A percentile compares a stretch with the other conserved stretches of the same genome.
Evolutionary conservation across 2,329 filamentous ascomycete species (phyloP).

Genomic region (Leptographium lundbergii): DNA sequence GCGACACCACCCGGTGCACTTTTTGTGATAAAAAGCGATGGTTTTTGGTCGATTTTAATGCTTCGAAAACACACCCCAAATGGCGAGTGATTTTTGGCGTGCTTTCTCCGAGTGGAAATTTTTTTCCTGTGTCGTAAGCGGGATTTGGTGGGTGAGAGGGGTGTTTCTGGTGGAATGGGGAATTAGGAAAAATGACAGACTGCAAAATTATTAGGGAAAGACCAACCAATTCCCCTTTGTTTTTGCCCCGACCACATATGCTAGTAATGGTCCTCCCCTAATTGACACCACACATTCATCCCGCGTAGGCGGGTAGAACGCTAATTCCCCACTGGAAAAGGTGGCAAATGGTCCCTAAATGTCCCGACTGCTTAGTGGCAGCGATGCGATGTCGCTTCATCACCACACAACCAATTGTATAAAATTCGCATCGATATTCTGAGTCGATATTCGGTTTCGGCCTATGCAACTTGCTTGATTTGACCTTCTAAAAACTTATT

Average conservation of each 20-base stretch:
- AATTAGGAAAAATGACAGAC: neutral
- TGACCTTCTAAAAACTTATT: neutral
- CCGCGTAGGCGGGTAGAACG: neutral
- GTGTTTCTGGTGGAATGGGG: conserved; percentile 1
- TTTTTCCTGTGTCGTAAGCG: conserved; percentile 2
- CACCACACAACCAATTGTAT: neutral
- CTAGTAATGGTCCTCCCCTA: neutral
- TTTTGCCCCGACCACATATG: neutral
- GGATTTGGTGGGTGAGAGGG: conserved; percentile 2
- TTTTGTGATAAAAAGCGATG: conserved; percentile 40
- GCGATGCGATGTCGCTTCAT: neutral
- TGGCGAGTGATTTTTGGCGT: neutral
- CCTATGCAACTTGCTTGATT: neutral
- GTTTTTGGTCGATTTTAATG: conserved; percentile 44
- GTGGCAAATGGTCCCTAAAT: neutral
- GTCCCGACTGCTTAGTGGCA: neutral
- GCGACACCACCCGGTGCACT: conserved; percentile 36
- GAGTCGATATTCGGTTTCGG: neutral
- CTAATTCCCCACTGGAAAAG: neutral
- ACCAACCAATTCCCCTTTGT: neutral
- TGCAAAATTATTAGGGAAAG: neutral
- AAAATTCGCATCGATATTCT: neutral
- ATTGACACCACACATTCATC: neutral
- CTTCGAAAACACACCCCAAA: conserved; percentile 1
- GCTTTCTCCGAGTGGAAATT: neutral